Percentiles rank a stretch among this genome's conserved stretches.
Evolutionary conservation across 331 rosid species (phyloP).

Genomic region (Quercus tomentella): DNA sequence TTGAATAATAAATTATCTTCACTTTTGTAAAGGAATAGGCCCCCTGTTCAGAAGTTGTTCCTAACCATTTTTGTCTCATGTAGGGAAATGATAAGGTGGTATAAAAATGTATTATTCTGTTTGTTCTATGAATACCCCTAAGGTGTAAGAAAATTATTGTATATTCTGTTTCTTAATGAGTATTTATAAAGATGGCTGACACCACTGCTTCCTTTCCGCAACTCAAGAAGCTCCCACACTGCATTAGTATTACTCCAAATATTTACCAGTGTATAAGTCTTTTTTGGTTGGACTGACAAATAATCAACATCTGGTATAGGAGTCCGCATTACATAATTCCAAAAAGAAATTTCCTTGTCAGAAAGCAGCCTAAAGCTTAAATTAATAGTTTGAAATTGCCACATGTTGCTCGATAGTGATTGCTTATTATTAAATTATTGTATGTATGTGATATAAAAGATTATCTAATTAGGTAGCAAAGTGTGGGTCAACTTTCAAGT

Average conservation of each 20-base stretch:
- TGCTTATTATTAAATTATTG: background rate
- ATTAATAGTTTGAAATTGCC: background rate
- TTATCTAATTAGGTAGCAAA: background rate
- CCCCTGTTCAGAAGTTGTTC: background rate
- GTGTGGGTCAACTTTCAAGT: background rate
- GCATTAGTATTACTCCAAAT: background rate
- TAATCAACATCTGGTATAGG: too few species aligned
- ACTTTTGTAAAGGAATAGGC: background rate
- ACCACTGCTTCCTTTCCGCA: background rate
- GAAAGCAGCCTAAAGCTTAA: too few species aligned
- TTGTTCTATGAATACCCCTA: background rate
- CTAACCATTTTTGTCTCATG: background rate
- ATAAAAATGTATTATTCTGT: background rate
- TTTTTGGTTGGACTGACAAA: too few species aligned
- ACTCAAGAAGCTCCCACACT: background rate
- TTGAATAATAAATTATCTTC: constrained; percentile 9
- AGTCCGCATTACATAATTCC: too few species aligned
- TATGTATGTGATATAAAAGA: background rate
- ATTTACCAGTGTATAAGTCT: too few species aligned
- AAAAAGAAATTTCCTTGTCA: too few species aligned
- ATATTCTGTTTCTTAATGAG: background rate
- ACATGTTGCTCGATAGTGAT: background rate
- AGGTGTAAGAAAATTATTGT: background rate
- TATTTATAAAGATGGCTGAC: background rate
- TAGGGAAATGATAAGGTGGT: background rate